Base-by-base conservation (phyloP, 495 filamentous ascomycete genomes). In the Tetracladium marchalianum region DNA sequence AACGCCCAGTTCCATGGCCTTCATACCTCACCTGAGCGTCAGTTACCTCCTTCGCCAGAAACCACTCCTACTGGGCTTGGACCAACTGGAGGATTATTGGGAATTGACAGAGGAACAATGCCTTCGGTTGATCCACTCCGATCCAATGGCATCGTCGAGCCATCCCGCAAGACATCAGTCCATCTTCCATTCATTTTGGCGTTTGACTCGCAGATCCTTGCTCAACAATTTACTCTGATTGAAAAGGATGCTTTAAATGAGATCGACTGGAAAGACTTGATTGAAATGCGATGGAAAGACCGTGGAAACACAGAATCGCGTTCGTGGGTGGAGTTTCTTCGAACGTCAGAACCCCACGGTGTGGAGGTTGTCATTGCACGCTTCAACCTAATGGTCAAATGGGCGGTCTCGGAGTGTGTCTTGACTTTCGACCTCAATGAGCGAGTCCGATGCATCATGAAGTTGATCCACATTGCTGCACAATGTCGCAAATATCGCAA, bases 311-410 rank as follows among this genome's bases (percentile, higher is more conserved):
- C 75, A 31, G 77, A 80, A 52, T 69, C 77, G 16, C 75, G 76
- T 39, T 81, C 84, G 49, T 99, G 93, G 93, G 87, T 95, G n/a
- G 81, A 92, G 40, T 96, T 92, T 58, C 75, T 99, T 11, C 77
- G 78, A 24, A 75, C 80, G n/a, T 77, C 81, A 12, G 81, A 93
- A 49, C 84, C 84, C 18, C 83, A 78, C 32, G 92, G 92, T 16
- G 87, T 97, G 43, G 92, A 96, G 55, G 73, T 99, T n/a, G 89
- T 95, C 16, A 88, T 95, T 53, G 87, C 90, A 15, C 84, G 93
- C 32, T 96, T 96, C 70, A 97, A 97, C 61, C 73, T 99, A 50
- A 85, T 97, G 74, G 90, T 94, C 41, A 96, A 95, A 69, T 99
- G 93, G 93, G 82, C 84, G 11, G 72, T 94, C 17, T 96, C 90